Percentiles rank a stretch among this genome's conserved stretches.
Conservation (phyloP, 2,329 filamentous ascomycete genomes). For the Colletotrichum caudatum region DNA sequence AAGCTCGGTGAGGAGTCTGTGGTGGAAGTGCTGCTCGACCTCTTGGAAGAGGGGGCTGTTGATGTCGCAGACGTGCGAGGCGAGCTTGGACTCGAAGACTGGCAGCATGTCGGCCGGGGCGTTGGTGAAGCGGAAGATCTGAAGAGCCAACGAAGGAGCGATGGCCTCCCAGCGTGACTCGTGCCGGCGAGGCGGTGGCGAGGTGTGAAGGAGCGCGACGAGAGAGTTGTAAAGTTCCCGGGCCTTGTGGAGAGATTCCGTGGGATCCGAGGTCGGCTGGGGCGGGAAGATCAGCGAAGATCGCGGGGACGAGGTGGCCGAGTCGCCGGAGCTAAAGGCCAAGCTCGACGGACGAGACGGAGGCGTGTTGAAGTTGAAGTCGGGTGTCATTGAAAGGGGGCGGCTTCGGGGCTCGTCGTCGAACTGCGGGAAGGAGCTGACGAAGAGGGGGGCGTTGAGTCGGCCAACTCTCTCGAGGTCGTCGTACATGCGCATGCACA, state of each 20-base stretch:
- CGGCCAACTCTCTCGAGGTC: conserved; percentile 61
- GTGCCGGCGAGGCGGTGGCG: conserved; percentile 56
- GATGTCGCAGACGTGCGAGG: conserved; percentile 57
- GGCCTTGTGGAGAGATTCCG: conserved; percentile 58
- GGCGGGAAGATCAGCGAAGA: conserved; percentile 57
- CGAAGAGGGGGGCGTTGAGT: conserved; percentile 45
- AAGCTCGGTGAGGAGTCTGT: conserved; percentile 62
- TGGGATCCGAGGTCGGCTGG: conserved; percentile 52
- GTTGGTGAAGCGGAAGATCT: conserved; percentile 69
- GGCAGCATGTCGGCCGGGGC: conserved; percentile 62
- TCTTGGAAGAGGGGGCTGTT: conserved; percentile 60
- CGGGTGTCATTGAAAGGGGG: conserved; percentile 50
- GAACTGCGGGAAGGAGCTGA: conserved; percentile 44
- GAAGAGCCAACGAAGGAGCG: conserved; percentile 65
- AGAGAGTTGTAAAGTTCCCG: conserved; percentile 65
- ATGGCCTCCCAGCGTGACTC: conserved; percentile 65
- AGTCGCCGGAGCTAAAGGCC: conserved; percentile 62
- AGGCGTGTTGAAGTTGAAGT: conserved; percentile 63
- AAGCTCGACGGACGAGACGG: conserved; percentile 65
- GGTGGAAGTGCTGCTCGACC: conserved; percentile 63
- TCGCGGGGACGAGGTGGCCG: conserved; percentile 64
- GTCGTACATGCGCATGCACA: conserved; percentile 72
- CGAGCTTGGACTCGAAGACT: conserved; percentile 63
- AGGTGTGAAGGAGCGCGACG: conserved; percentile 66
- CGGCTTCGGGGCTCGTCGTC: conserved; percentile 48